These are phyloP conservation scores for Paraphaeosphaeria sporulosa DNA, from an alignment of 2,329 filamentous ascomycete genomes.

Conservation along the genomic window DNA sequence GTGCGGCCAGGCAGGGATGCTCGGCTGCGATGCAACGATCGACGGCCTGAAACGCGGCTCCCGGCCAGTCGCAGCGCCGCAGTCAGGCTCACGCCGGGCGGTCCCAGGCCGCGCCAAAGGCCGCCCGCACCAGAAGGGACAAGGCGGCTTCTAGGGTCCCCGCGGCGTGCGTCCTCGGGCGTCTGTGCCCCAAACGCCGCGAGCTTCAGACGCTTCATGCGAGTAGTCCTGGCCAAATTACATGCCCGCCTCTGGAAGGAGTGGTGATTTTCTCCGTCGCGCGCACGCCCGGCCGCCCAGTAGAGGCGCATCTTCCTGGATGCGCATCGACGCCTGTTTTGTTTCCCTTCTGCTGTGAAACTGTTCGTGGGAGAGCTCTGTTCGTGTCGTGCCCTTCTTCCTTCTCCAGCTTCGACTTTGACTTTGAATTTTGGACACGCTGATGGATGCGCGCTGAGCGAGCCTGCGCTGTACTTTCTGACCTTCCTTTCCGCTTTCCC, in stretches of 20 bases:
- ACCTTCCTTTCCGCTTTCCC: constrained; percentile 1
- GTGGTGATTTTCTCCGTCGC: constrained; percentile 2
- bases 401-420: constrained; percentile 17
- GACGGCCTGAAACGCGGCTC: constrained; percentile 5
- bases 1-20: not conserved
- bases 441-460: constrained; percentile 14
- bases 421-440: constrained; percentile 20
- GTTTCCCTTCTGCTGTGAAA: constrained; percentile 36
- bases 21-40: constrained; percentile 1
- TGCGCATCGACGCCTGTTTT: constrained; percentile 32
- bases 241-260: not conserved
- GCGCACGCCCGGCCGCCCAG: not conserved
- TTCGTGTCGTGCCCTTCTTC: too few relatives aligned
- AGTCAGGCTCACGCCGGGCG: not conserved
- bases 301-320: constrained; percentile 30
- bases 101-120: not conserved
- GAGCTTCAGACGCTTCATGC: constrained; percentile 14
- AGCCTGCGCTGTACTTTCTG: not conserved
- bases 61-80: not conserved
- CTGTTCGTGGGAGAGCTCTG: constrained; percentile 14
- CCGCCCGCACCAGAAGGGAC: not conserved
- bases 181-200: constrained; percentile 11
- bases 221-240: constrained; percentile 8
- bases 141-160: not conserved
- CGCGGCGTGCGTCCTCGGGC: not conserved